Evolutionary conservation across 331 rosid genomes (phyloP).

Genomic region (Saraca asoca): DNA sequence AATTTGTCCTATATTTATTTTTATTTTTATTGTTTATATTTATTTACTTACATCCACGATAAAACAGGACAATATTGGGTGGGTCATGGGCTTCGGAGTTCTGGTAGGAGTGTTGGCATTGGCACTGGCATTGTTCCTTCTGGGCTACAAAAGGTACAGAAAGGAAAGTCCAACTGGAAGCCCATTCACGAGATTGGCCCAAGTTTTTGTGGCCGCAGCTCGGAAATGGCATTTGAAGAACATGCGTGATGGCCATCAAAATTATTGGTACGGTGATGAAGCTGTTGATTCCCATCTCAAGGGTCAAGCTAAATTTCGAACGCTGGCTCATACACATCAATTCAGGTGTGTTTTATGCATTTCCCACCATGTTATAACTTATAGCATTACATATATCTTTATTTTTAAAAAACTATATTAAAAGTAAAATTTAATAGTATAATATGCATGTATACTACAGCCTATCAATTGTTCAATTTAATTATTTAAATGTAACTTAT

Average conservation of each 20-base stretch:
- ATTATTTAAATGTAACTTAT: no score
- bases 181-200: conserved; percentile 40
- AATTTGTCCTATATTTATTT: background rate
- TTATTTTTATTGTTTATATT: no score
- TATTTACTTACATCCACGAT: no score
- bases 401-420: no score
- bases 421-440: no score
- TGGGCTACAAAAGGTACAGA: conserved; percentile 39
- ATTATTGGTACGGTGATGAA: conserved; percentile 33
- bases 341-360: conserved; percentile 35
- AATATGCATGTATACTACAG: no score
- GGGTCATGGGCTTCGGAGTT: conserved; percentile 45
- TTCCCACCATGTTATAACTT: no score
- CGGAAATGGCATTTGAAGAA: conserved; percentile 46
- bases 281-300: background rate
- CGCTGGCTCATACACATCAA: conserved; percentile 38
- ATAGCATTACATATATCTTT: no score
- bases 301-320: background rate
- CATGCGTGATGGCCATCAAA: conserved; percentile 3
- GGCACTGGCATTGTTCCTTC: conserved; percentile 43
- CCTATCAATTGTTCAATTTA: no score
- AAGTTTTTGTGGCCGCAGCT: conserved; percentile 44
- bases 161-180: conserved; percentile 39
- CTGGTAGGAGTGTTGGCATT: conserved; percentile 31
- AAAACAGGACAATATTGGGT: conserved; percentile 48